Conservation (phyloP, 1,139 yeast genomes). For the Groenewaldozyma sp. region DNA sequence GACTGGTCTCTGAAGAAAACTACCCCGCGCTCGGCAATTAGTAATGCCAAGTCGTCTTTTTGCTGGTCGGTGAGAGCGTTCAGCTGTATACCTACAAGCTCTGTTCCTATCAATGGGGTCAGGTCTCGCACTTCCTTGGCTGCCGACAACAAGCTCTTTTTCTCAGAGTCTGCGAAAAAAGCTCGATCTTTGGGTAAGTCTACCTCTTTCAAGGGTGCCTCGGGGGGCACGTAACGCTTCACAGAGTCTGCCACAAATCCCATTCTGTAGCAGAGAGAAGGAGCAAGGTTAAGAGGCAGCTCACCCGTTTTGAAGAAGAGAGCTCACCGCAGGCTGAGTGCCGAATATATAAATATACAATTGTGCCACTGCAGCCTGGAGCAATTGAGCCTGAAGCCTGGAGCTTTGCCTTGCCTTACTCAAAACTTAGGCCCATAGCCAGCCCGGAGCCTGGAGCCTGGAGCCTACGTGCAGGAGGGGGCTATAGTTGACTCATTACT, state of each 20-base stretch:
- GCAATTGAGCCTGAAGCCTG: too few species aligned
- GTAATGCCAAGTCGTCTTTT: slow-evolving; percentile 44
- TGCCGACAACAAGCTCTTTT: slow-evolving; percentile 43
- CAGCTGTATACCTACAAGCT: slow-evolving; percentile 51
- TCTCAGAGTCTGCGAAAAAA: slow-evolving; percentile 41
- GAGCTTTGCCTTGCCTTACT: too few species aligned
- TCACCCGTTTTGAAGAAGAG: too few species aligned
- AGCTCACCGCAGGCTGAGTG: too few species aligned
- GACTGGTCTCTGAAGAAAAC: slow-evolving; percentile 54
- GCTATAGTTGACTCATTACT: too few species aligned
- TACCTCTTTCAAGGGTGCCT: slow-evolving; percentile 6
- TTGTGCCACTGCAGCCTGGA: too few species aligned
- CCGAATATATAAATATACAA: too few species aligned
- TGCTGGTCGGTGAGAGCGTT: slow-evolving; percentile 43
- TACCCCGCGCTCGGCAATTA: slow-evolving; percentile 58
- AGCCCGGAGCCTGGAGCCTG: too few species aligned
- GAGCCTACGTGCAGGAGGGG: too few species aligned
- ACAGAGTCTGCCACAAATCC: slow-evolving; percentile 5
- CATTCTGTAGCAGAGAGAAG: slow-evolving; percentile 4
- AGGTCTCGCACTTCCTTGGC: slow-evolving; percentile 41
- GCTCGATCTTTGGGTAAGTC: slow-evolving; percentile 3
- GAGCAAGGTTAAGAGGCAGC: too few species aligned
- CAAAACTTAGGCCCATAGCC: too few species aligned
- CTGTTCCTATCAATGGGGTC: slow-evolving; percentile 47
- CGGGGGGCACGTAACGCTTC: slow-evolving; percentile 4